phyloP scores from a whole-genome alignment of 768 basidiomycete genomes.

The Trametes cinnabarina region DNA sequence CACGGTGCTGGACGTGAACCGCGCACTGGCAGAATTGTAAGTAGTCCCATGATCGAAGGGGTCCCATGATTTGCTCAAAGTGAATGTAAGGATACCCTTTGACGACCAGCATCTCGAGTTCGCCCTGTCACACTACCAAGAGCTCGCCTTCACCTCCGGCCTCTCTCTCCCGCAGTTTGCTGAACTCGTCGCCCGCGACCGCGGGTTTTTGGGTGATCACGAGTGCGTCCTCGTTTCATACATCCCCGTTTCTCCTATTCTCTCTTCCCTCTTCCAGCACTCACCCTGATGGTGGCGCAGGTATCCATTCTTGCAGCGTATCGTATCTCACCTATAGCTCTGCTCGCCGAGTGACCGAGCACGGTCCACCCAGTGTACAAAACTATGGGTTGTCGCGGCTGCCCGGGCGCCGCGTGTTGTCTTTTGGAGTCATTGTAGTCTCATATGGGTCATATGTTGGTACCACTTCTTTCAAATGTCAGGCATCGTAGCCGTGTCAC shows the following conservation, averaged over 20 bases:
- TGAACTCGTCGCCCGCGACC: constrained; percentile 10
- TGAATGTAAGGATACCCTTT: constrained; percentile 15
- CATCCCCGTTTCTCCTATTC: no score
- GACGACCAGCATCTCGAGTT: constrained; percentile 18
- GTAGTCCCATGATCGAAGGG: not conserved
- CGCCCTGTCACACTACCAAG: constrained; percentile 23
- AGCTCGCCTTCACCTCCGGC: constrained; percentile 22
- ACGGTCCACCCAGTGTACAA: not conserved
- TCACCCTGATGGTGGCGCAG: not conserved
- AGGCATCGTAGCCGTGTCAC: not conserved
- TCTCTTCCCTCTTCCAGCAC: not conserved
- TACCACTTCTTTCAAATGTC: not conserved
- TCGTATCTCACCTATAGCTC: constrained; percentile 12
- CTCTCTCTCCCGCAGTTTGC: constrained; percentile 19
- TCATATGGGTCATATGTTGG: not conserved
- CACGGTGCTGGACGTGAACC: constrained; percentile 27
- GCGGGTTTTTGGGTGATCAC: constrained; percentile 26
- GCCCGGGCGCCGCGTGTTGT: not conserved
- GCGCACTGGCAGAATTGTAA: constrained; percentile 23
- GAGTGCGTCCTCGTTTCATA: constrained; percentile 21
- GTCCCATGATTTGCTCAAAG: not conserved
- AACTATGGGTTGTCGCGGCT: not conserved
- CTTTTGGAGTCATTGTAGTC: not conserved
- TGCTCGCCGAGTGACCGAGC: not conserved
- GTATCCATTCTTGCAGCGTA: constrained; percentile 21